phyloP scores from a whole-genome alignment of 2,329 filamentous ascomycete species.

The Aspergillus novofumigatus region DNA sequence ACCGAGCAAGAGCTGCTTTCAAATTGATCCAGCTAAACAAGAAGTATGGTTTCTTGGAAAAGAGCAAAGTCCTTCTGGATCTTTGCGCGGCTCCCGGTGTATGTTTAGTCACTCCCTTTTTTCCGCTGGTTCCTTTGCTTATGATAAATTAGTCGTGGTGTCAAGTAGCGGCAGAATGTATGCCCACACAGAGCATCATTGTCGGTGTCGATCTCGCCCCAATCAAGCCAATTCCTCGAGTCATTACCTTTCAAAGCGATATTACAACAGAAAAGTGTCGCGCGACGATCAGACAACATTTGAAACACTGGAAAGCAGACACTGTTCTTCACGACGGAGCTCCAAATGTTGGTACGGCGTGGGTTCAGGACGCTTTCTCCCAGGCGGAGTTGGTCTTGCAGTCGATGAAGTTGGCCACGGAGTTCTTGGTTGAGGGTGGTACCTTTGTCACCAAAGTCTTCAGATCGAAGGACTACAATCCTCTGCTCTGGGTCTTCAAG shows the following conservation, averaged over 20 bases:
- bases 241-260: conserved; percentile 94
- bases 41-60: conserved; percentile 97
- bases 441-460: conserved; percentile 98
- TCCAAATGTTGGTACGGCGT: conserved; percentile 95
- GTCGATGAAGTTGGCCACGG: conserved; percentile 86
- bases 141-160: conserved; percentile 69
- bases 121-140: conserved; percentile 12
- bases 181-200: conserved; percentile 86
- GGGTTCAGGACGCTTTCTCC: conserved; percentile 97
- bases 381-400: conserved; percentile 91
- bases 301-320: conserved; percentile 96
- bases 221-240: conserved; percentile 91
- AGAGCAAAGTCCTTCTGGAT: conserved; percentile 93
- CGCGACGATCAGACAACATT: conserved; percentile 78
- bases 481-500: conserved; percentile 94
- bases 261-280: conserved; percentile 97
- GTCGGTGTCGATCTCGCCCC: conserved; percentile 90
- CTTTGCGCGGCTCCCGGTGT: conserved; percentile 94
- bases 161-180: conserved; percentile 91
- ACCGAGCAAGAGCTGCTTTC: conserved; percentile 91
- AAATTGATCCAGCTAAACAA: conserved; percentile 98
- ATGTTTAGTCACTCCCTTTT: conserved; percentile 34
- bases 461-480: conserved; percentile 94
- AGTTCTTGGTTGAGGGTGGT: conserved; percentile 84
- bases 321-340: conserved; percentile 95